A percentile compares a stretch with the other conserved stretches of the same genome.
phyloP scores from a whole-genome alignment of 2,329 filamentous ascomycete species.

The Calonectria hawksworthii region DNA sequence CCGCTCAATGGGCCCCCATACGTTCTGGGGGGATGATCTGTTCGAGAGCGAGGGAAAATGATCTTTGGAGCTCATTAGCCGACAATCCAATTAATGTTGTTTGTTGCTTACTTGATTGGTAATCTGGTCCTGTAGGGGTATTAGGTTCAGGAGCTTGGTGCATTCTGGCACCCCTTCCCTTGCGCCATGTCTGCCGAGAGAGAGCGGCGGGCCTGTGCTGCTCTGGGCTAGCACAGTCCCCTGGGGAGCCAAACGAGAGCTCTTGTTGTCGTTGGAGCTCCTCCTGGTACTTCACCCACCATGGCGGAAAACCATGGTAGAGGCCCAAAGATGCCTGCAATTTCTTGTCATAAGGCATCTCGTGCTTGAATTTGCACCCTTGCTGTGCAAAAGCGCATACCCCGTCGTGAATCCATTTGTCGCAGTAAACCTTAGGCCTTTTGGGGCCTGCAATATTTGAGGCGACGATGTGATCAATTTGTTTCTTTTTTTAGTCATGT shows the following conservation, averaged over 20 bases:
- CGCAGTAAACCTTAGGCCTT: slow-evolving; percentile 81
- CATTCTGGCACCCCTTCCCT: background rate
- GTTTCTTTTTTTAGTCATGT: slow-evolving; percentile 49
- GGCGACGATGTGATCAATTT: slow-evolving; percentile 52
- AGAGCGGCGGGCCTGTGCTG: background rate
- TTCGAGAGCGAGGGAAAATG: background rate
- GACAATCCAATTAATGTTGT: background rate
- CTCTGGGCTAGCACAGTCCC: background rate
- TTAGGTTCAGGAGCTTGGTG: background rate
- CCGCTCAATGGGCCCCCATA: slow-evolving; percentile 49
- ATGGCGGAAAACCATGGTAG: slow-evolving; percentile 72
- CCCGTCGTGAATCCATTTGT: slow-evolving; percentile 90
- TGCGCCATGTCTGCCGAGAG: slow-evolving; percentile 12
- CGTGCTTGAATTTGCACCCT: slow-evolving; percentile 90
- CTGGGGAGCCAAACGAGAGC: background rate
- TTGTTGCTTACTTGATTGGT: background rate
- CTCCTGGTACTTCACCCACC: slow-evolving; percentile 70
- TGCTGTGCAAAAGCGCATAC: slow-evolving; percentile 88
- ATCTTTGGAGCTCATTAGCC: slow-evolving; percentile 17
- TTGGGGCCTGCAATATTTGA: slow-evolving; percentile 57
- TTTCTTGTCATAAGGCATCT: slow-evolving; percentile 81
- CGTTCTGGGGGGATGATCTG: slow-evolving; percentile 32
- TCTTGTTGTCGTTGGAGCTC: slow-evolving; percentile 53
- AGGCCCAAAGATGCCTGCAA: slow-evolving; percentile 81
- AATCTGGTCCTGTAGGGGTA: background rate